phyloP scores from a whole-genome alignment of 169 alveolate species.

The Cryptosporidium ryanae region DNA sequence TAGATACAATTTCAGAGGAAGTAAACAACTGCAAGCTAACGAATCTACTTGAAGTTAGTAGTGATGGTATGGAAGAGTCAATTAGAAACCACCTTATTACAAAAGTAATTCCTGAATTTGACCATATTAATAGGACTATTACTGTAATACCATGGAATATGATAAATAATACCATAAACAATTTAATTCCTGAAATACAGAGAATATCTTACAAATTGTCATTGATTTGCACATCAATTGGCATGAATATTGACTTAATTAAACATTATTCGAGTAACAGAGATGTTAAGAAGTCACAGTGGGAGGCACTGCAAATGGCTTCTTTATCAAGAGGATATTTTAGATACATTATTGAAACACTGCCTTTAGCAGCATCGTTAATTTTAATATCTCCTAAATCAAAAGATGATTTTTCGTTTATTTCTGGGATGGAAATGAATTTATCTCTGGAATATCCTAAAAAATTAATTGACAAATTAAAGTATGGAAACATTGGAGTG shows the following conservation, averaged over 20 bases:
- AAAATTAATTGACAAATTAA: conserved; percentile 6
- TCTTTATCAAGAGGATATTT: conserved; percentile 59
- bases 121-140: conserved; percentile 53
- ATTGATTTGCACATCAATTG: conserved; percentile 28
- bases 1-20: conserved; percentile 10
- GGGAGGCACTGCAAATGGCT: conserved; percentile 73
- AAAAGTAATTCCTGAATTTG: conserved; percentile 45
- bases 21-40: conserved; percentile 8
- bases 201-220: conserved; percentile 17
- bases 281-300: conserved; percentile 9
- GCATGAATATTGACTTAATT: conserved; percentile 18
- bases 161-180: conserved; percentile 5
- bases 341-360: conserved; percentile 41
- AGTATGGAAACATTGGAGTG: background rate
- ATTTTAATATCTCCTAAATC: conserved; percentile 27
- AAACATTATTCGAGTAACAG: conserved; percentile 17
- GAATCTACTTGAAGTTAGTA: conserved; percentile 12
- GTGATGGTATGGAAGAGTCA: conserved; percentile 21
- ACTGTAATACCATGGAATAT: conserved; percentile 59
- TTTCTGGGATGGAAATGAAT: conserved; percentile 12
- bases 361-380: conserved; percentile 16
- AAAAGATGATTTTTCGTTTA: background rate
- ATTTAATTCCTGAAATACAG: conserved; percentile 33
- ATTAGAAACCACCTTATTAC: conserved; percentile 33
- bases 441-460: conserved; percentile 8